Conservation (phyloP, 306 rosid genomes). For the Erythrophleum fordii region DNA sequence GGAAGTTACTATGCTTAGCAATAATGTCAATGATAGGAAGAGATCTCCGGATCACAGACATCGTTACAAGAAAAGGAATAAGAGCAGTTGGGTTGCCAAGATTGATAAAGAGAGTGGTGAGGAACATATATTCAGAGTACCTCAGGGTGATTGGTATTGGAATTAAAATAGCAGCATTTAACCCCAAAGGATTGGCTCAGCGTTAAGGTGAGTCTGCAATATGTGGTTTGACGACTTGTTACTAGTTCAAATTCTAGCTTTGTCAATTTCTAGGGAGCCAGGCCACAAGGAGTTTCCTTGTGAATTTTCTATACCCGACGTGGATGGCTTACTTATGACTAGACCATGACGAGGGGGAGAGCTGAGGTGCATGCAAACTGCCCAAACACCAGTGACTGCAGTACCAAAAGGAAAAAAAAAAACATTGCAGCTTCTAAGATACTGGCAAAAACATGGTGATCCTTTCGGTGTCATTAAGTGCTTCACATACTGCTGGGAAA, state of each 20-base stretch:
- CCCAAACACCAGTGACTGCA: too few relatives aligned
- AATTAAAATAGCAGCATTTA: neutral
- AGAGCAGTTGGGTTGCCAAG: slow-evolving; percentile 65
- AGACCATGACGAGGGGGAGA: neutral
- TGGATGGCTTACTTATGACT: too few relatives aligned
- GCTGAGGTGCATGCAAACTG: neutral
- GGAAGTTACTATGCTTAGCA: slow-evolving; percentile 62
- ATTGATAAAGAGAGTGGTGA: slow-evolving; percentile 75
- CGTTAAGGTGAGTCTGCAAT: neutral
- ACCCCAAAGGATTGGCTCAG: neutral
- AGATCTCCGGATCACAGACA: slow-evolving; percentile 17
- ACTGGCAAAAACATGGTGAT: neutral
- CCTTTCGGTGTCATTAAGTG: neutral
- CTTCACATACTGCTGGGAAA: neutral
- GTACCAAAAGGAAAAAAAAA: neutral
- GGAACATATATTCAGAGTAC: slow-evolving; percentile 66
- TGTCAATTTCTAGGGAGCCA: too few relatives aligned
- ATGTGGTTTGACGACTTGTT: too few relatives aligned
- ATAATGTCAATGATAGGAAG: slow-evolving; percentile 25
- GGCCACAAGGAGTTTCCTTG: too few relatives aligned
- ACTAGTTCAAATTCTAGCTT: too few relatives aligned
- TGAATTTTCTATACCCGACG: too few relatives aligned
- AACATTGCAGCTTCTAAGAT: neutral
- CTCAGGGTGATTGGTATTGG: slow-evolving; percentile 31
- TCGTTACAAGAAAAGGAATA: slow-evolving; percentile 30